A percentile compares a stretch with the other conserved stretches of the same genome.
Evolutionary conservation across 2,329 filamentous ascomycete species (phyloP).

Genomic region (Claviceps pusilla): DNA sequence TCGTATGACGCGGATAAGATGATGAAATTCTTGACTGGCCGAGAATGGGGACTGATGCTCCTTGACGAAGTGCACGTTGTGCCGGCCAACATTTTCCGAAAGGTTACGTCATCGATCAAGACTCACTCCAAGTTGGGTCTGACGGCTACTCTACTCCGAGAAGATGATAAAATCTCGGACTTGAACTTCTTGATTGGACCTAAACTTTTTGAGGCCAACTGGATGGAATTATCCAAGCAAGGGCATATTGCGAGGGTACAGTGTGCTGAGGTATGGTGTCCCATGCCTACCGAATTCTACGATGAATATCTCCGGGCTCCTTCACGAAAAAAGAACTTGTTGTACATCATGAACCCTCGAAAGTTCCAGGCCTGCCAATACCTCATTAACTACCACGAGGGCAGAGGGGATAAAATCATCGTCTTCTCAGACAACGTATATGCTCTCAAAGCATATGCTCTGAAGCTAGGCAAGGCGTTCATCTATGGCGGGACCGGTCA

Average conservation of each 20-base stretch:
- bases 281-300: conserved; percentile 98
- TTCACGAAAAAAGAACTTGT: conserved; percentile 30
- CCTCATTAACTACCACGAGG: conserved; percentile 95
- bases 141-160: conserved; percentile 82
- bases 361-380: conserved; percentile 98
- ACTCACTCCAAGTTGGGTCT: conserved; percentile 90
- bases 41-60: conserved; percentile 96
- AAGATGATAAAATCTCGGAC: conserved; percentile 97
- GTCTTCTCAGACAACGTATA: conserved; percentile 98
- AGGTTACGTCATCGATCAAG: conserved; percentile 83
- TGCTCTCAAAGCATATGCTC: conserved; percentile 71
- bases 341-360: conserved; percentile 94
- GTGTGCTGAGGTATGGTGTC: conserved; percentile 97
- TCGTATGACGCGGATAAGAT: conserved; percentile 92
- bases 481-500: conserved; percentile 85
- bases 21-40: conserved; percentile 80
- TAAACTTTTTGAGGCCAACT: conserved; percentile 96
- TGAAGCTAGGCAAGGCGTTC: conserved; percentile 70
- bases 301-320: conserved; percentile 73
- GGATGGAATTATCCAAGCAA: conserved; percentile 96
- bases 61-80: conserved; percentile 97
- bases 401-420: conserved; percentile 89
- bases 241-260: conserved; percentile 95
- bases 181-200: conserved; percentile 94
- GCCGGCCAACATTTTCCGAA: conserved; percentile 88